Evolutionary conservation across 108 stramenopile species (phyloP), one percentile per base, ranked within the genome.

Genomic region (Conticribra weissflogii): DNA sequence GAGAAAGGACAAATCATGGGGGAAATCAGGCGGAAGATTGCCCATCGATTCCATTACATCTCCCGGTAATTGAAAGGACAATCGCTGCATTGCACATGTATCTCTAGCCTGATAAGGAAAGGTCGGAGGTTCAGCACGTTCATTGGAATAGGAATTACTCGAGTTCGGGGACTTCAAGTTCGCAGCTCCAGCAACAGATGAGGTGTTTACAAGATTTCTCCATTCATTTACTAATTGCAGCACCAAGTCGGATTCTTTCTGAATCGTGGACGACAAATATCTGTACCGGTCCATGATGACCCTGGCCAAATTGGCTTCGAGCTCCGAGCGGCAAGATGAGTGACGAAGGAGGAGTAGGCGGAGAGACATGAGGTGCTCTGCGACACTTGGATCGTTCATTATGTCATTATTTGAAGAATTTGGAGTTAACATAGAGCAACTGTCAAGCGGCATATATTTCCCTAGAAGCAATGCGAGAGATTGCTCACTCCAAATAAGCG

Each of bases 261-360:
- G 60, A 41, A 47, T 74, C 12, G 72, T 62, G 28, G 31, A 33
- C 25, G 68, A 49, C 51, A 87, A 92, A 31, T 77, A 71, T 21
- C 56, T 56, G 44, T 71, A 92, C 36, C 85, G 87, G 23, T 81
- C 78, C 65, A 84, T 86, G 30, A 92, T 55, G 41, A 82, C 77
- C 28, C 81, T 65, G 45, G 86, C 61, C 23, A 84, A 45, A n/a
- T 89, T 86, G 23, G 79, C 78, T 46, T 92, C 88, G 28, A 59
- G 27, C 7, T 60, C 8, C 4, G 86, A 66, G 52, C 91, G 82
- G 33, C 83, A 73, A 36, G 47, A 66, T 18, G 69, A 27, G 44
- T 86, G 68, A 21, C 91, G 86, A 16, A 92, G 73, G 17, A 92
- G 76, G 33, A 88, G 63, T 33, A 92, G 55, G 22, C 88, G 79